Base-by-base conservation (phyloP, 805 yeast species). In the Limtongia smithiae region DNA sequence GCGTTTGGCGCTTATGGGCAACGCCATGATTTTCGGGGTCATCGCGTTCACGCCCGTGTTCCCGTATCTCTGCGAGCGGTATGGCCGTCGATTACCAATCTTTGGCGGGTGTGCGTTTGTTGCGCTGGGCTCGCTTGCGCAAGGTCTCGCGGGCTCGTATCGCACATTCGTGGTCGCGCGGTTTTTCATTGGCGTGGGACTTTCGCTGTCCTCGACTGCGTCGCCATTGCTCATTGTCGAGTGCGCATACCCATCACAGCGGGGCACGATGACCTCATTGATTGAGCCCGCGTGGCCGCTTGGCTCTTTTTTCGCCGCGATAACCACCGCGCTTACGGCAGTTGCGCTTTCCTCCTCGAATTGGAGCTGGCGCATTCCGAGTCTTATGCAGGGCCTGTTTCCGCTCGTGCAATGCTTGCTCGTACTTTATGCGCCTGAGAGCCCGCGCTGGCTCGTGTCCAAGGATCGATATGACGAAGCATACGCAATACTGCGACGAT, bases 371-470 rank as follows among this genome's bases (percentile, higher is more conserved):
- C 75, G 79, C 65, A 66, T 78, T 46, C 83, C 83, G 34, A 69
- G 79, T 11, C 70, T 70, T 43, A 51, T 79, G 36, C 83, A 79
- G 64, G 77, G 74, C 36, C 60, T 68, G 15, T 65, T 74, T 54
- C 80, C 83, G 2, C 21, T 71, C 2, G 15, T 73, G 21, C 68
- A 77, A 59, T 61, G 27, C 68, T 65, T 77, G 78, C 35, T 82
- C 77, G 64, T 64, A 77, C 32, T 75, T 78, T 62, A 47, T 30
- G 75, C 68, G 61, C 78, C 53, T 79, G 84, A 38, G 69, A 80
- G 85, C 36, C 94, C 95, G 31, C 75, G 95, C 61, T 86, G 70
- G 68, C 77, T 69, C 54, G 82, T 86, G 21, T 77, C 77, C 40
- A 77, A 79, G 55, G 78, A 77, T 55, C 67, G 76, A 21, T 62